Evolutionary conservation across 2,329 filamentous ascomycete genomes (phyloP), one percentile per base, ranked within the genome.

Genomic region (Pseudogymnoascus sp.): DNA sequence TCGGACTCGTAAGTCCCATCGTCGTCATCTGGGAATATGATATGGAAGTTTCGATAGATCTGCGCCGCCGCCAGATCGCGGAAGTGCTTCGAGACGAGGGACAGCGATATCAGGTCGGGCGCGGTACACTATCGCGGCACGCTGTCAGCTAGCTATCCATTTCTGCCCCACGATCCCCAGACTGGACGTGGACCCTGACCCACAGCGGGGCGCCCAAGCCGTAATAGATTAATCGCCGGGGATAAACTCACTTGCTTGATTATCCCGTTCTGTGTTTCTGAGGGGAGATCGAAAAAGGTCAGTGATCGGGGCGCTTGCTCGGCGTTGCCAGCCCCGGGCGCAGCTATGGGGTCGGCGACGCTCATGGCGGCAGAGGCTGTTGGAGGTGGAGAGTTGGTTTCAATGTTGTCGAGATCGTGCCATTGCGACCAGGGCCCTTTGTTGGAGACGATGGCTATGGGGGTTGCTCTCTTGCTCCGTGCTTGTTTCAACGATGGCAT

Each of bases 21-120:
- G 67, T 85, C 82, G 61, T 84, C 80, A 64, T 85, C 82, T n/a
- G 82, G 80, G 69, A 87, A 86, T 62, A 84, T 76, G 66, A 86
- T 84, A 69, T 80, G 76, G 69, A 87, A 84, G 63, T 77, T 80
- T 65, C 82, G 81, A 70, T 87, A 88, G 14, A 88, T 75, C 65
- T 83, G 77, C 42, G 80, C 75, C 53, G 84, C 80, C 56, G 84
- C 83, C 28, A 87, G 75, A 38, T 84, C 78, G 67, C 80, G 81
- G 68, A 86, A 84, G 63, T 80, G 78, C 64, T 74, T 80, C 50
- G 80, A 86, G 64, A 85, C 84, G 35, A 85, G 79, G 12, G 83
- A 79, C 60, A 87, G 77, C 65, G 79, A 81, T 63, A 86, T 80
- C 60, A 84, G 78, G 64, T 85, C 82, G 66, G 71, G 70, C 65